phyloP scores from a whole-genome alignment of 139 green algal species.

The Coelastrella sp. region DNA sequence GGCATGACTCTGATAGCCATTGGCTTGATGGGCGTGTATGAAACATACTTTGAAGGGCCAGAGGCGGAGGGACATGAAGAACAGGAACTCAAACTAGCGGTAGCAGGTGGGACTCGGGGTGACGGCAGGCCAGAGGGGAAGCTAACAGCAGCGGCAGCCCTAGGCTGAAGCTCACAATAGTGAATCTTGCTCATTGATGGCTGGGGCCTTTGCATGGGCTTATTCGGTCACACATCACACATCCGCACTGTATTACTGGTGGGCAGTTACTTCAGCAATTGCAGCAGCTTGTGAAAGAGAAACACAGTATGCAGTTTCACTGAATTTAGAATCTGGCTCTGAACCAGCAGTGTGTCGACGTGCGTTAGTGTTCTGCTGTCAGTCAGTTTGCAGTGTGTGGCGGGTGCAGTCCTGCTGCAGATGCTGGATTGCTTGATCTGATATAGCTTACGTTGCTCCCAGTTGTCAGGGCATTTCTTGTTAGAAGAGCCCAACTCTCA shows the following conservation, averaged over 20 bases:
- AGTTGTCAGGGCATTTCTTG: too few species aligned
- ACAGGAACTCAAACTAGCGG: constrained; percentile 53
- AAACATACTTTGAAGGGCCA: constrained; percentile 73
- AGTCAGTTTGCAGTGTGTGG: too few species aligned
- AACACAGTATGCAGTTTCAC: too few species aligned
- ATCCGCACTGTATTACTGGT: not conserved
- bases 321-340: too few species aligned
- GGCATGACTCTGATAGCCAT: constrained; percentile 97
- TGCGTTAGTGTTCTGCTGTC: too few species aligned
- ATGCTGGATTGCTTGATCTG: too few species aligned
- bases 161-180: not conserved
- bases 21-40: constrained; percentile 91
- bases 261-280: not conserved
- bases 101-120: constrained; percentile 50
- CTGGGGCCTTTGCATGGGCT: too few species aligned
- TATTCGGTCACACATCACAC: too few species aligned
- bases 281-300: not conserved
- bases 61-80: constrained; percentile 43
- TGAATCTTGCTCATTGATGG: not conserved
- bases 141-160: not conserved
- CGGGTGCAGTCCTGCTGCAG: too few species aligned
- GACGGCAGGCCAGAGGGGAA: not conserved
- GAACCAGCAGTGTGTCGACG: too few species aligned
- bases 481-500: too few species aligned
- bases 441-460: too few species aligned